phyloP scores from a whole-genome alignment of 2,329 filamentous ascomycete genomes.

The Aschersonia sp. region DNA sequence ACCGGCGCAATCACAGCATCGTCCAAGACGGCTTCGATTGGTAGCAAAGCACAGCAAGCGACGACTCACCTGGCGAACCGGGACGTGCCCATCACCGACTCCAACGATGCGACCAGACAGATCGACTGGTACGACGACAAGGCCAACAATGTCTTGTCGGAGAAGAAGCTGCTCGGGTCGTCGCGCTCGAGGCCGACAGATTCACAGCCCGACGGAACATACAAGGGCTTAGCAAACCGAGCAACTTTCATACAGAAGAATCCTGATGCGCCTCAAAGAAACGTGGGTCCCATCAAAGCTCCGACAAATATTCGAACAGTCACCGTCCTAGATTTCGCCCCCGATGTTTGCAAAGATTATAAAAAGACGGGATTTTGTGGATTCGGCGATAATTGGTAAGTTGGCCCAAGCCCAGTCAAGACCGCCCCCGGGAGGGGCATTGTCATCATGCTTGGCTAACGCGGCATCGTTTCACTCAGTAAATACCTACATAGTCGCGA shows the following conservation, averaged over 20 bases:
- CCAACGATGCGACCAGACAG: slow-evolving; percentile 80
- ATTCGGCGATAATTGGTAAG: slow-evolving; percentile 26
- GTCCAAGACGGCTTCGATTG: slow-evolving; percentile 28
- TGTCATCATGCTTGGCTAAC: neutral
- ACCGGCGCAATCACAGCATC: slow-evolving; percentile 52
- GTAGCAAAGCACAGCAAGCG: slow-evolving; percentile 25
- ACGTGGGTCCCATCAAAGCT: slow-evolving; percentile 76
- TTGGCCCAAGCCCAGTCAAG: slow-evolving; percentile 22
- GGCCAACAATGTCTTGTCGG: slow-evolving; percentile 28
- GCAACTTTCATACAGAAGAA: slow-evolving; percentile 69
- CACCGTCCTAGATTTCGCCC: slow-evolving; percentile 79
- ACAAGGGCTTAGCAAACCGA: slow-evolving; percentile 62
- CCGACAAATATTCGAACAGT: slow-evolving; percentile 82
- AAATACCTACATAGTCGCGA: slow-evolving; percentile 67
- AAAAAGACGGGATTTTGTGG: slow-evolving; percentile 52
- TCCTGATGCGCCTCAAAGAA: slow-evolving; percentile 52
- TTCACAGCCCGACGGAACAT: slow-evolving; percentile 46
- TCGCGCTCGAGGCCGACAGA: slow-evolving; percentile 27
- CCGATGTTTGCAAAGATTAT: slow-evolving; percentile 92
- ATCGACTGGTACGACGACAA: slow-evolving; percentile 81
- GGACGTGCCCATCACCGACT: slow-evolving; percentile 44
- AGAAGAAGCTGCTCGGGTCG: slow-evolving; percentile 44
- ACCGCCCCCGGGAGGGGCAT: slow-evolving; percentile 1
- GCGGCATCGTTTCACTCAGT: slow-evolving; percentile 7
- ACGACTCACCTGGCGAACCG: slow-evolving; percentile 48